Conservation (phyloP, 1,284 basidiomycete genomes). For the Abortiporus biennis region DNA sequence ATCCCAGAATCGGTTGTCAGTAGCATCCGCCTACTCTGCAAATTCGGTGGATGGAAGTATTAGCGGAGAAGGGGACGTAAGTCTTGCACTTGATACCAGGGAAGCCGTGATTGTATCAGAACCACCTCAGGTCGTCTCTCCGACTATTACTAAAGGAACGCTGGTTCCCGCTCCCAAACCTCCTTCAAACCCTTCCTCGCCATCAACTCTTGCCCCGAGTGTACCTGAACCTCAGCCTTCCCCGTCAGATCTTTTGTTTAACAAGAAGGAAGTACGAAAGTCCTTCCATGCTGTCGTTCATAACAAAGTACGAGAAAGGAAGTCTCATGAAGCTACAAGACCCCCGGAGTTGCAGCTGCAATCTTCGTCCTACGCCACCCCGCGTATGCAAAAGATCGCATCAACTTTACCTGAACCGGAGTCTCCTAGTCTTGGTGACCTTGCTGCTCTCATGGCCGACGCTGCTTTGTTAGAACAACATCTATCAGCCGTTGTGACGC, state of each 20-base stretch:
- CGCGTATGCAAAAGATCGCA: conserved; percentile 5
- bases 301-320: conserved; percentile 18
- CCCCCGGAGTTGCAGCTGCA: conserved; percentile 4
- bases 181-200: conserved; percentile 5
- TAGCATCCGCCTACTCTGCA: too few relatives aligned
- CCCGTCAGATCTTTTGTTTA: conserved; percentile 12
- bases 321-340: conserved; percentile 7
- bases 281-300: conserved; percentile 27
- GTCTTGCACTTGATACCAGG: conserved; percentile 12
- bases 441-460: conserved; percentile 21
- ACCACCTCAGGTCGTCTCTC: conserved; percentile 14
- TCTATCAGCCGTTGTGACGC: conserved; percentile 11
- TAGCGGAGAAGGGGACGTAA: conserved; percentile 1
- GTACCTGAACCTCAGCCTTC: not conserved
- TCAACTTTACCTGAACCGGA: conserved; percentile 9
- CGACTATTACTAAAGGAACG: conserved; percentile 14
- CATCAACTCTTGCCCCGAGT: not conserved
- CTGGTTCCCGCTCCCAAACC: conserved; percentile 10
- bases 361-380: conserved; percentile 8
- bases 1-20: too few relatives aligned
- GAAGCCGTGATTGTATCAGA: conserved; percentile 18
- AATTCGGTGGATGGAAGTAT: too few relatives aligned
- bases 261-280: conserved; percentile 15
- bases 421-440: conserved; percentile 21
- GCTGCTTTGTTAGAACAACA: conserved; percentile 24